phyloP scores from a whole-genome alignment of 345 rosid genomes.

The Citrus trifoliata region DNA sequence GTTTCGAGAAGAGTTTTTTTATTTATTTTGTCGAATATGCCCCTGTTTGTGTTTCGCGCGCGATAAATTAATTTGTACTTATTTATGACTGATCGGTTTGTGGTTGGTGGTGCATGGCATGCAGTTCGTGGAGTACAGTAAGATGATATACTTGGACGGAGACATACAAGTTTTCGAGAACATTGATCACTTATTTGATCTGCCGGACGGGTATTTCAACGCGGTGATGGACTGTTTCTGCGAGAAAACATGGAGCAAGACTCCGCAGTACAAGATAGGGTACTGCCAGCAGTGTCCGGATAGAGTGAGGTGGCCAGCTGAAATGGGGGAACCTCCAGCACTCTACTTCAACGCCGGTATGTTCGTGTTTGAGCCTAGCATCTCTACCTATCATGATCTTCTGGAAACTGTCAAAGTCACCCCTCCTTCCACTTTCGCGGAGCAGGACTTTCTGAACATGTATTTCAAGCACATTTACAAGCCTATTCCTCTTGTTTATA shows the following conservation, averaged over 20 bases:
- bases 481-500: conserved; percentile 64
- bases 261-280: conserved; percentile 71
- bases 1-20: too few relatives aligned
- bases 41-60: too few relatives aligned
- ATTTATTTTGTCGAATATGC: too few relatives aligned
- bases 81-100: too few relatives aligned
- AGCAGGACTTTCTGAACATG: conserved; percentile 91
- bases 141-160: conserved; percentile 85
- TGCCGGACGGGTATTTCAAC: conserved; percentile 57
- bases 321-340: conserved; percentile 57
- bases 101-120: neutral
- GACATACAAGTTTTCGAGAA: conserved; percentile 80
- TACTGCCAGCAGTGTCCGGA: conserved; percentile 91
- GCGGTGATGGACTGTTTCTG: conserved; percentile 95
- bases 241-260: conserved; percentile 78
- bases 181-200: conserved; percentile 79
- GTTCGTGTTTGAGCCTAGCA: conserved; percentile 71
- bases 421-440: conserved; percentile 73
- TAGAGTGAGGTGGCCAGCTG: conserved; percentile 58
- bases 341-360: conserved; percentile 95
- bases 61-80: too few relatives aligned
- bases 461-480: conserved; percentile 63
- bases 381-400: conserved; percentile 44
- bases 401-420: conserved; percentile 42
- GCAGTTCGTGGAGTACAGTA: conserved; percentile 82